Evolutionary conservation across 2,329 filamentous ascomycete species (phyloP).

Genomic region (Aspergillus hiratsukae): DNA sequence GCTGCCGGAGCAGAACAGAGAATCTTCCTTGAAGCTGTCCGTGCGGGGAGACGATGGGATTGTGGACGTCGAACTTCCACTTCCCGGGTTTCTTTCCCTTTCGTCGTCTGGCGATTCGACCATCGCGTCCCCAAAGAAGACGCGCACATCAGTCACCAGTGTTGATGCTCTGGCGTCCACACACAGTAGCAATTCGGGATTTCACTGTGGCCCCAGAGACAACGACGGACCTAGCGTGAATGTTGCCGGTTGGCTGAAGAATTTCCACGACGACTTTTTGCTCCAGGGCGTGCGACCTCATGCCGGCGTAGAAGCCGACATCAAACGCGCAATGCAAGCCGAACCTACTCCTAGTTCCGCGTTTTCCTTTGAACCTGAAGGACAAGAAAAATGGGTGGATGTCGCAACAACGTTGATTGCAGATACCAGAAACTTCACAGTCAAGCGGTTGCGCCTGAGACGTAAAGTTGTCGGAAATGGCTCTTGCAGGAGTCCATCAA

Average conservation of each 20-base stretch:
- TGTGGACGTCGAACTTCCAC: constrained; percentile 56
- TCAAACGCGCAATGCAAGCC: constrained; percentile 53
- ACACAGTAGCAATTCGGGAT: constrained; percentile 38
- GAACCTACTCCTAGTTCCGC: constrained; percentile 45
- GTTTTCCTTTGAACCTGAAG: constrained; percentile 29
- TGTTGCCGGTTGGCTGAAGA: constrained; percentile 55
- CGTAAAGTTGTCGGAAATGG: constrained; percentile 37
- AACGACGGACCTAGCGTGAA: constrained; percentile 48
- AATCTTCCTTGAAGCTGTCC: constrained; percentile 49
- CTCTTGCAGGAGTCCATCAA: constrained; percentile 16
- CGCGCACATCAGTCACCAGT: constrained; percentile 48
- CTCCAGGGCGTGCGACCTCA: constrained; percentile 57
- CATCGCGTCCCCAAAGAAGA: constrained; percentile 40
- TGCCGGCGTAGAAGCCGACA: constrained; percentile 48
- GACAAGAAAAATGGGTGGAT: constrained; percentile 50
- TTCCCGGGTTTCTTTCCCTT: constrained; percentile 49
- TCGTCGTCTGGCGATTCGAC: constrained; percentile 44
- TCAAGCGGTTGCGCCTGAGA: constrained; percentile 53
- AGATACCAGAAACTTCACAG: constrained; percentile 50
- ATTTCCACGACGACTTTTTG: constrained; percentile 56
- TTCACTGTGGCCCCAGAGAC: constrained; percentile 28
- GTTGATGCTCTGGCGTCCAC: constrained; percentile 47
- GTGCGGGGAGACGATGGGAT: constrained; percentile 56
- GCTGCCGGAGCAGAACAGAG: constrained; percentile 30
- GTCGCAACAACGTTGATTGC: constrained; percentile 55